Percentiles rank a stretch among this genome's conserved stretches.
Conservation (phyloP, 768 basidiomycete genomes). For the Fomitopsis serialis region DNA sequence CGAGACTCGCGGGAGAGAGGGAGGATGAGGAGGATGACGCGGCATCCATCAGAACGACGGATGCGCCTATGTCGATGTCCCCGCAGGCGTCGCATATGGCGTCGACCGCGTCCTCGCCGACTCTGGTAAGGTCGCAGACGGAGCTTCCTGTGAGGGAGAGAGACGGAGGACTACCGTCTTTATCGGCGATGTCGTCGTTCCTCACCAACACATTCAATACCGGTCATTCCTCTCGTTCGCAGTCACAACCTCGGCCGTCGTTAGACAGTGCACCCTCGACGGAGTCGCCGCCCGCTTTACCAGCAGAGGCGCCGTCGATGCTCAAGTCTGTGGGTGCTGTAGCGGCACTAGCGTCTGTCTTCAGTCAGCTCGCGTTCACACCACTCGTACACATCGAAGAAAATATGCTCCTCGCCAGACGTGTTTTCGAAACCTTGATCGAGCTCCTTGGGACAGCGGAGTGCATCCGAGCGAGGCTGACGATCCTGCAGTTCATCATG, state of each 20-base stretch:
- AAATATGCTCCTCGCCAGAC: constrained; percentile 48
- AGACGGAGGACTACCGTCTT: constrained; percentile 48
- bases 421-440: constrained; percentile 48
- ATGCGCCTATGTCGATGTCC: constrained; percentile 3
- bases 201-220: constrained; percentile 24
- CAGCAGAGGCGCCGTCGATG: constrained; percentile 11
- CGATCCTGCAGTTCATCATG: constrained; percentile 81
- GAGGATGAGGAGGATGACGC: constrained; percentile 16
- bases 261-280: constrained; percentile 28
- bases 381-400: constrained; percentile 44
- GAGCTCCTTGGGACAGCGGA: constrained; percentile 39
- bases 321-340: constrained; percentile 55
- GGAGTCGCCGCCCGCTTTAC: constrained; percentile 2
- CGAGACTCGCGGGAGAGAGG: constrained; percentile 7
- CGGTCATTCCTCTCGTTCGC: constrained; percentile 49
- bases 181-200: constrained; percentile 62
- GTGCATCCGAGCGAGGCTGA: constrained; percentile 58
- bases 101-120: constrained; percentile 40
- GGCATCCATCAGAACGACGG: constrained; percentile 6
- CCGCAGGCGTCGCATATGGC: constrained; percentile 6
- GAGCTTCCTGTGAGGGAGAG: constrained; percentile 43
- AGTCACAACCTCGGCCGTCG: constrained; percentile 39
- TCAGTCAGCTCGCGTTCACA: constrained; percentile 68
- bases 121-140: constrained; percentile 52
- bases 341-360: constrained; percentile 58